phyloP scores from a whole-genome alignment of 805 yeast genomes.

The Yamadazyma insecticola region DNA sequence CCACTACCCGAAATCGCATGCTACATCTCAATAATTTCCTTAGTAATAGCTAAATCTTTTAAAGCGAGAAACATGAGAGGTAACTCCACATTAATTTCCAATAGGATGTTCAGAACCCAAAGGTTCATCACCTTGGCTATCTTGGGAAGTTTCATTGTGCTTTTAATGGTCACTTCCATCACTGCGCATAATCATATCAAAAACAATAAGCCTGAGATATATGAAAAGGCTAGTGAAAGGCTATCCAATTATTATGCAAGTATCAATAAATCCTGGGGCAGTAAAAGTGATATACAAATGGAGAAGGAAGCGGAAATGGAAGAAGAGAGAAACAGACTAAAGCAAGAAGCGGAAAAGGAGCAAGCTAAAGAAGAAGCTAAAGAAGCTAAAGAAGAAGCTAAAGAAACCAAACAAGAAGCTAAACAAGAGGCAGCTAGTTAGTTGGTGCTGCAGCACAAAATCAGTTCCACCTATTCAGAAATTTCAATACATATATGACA shows the following conservation, averaged over 20 bases:
- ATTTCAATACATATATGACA: background rate
- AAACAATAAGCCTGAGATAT: constrained; percentile 8
- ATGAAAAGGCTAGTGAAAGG: constrained; percentile 9
- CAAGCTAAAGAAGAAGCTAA: background rate
- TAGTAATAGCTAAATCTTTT: too few species aligned
- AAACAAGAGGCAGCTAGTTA: background rate
- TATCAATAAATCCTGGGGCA: constrained; percentile 3
- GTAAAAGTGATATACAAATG: constrained; percentile 1
- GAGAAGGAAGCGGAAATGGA: constrained; percentile 7
- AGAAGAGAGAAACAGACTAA: constrained; percentile 4
- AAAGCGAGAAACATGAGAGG: constrained; percentile 11
- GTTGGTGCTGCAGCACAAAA: background rate
- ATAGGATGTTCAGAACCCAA: constrained; percentile 29
- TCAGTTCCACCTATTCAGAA: background rate
- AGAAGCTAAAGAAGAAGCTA: background rate
- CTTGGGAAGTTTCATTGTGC: constrained; percentile 15
- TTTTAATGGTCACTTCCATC: constrained; percentile 23
- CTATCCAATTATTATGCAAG: constrained; percentile 3
- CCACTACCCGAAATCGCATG: too few species aligned
- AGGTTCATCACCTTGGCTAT: constrained; percentile 21
- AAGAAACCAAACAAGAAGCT: background rate
- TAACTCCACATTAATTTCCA: constrained; percentile 24
- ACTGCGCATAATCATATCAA: constrained; percentile 24
- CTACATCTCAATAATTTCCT: too few species aligned
- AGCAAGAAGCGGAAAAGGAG: constrained; percentile 3